Evolutionary conservation across 805 yeast genomes (phyloP).

Genomic region (Candida tammaniensis): DNA sequence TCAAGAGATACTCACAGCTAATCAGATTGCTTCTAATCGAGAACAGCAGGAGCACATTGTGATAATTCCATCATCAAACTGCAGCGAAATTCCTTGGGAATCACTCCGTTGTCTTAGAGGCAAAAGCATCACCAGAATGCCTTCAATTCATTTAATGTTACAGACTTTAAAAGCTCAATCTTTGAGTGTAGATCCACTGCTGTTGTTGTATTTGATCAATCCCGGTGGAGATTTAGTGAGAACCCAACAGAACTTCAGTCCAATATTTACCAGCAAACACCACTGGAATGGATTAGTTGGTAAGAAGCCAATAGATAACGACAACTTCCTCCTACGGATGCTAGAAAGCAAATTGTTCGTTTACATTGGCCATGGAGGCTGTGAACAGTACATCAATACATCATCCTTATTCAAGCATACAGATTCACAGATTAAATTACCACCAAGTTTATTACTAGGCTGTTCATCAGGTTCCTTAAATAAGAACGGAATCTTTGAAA

Average conservation of each 20-base stretch:
- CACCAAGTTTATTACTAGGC: conserved; percentile 74
- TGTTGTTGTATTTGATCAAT: conserved; percentile 56
- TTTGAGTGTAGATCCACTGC: background rate
- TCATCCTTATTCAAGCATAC: conserved; percentile 39
- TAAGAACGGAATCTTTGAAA: conserved; percentile 58
- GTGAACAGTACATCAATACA: conserved; percentile 74
- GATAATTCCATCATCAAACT: conserved; percentile 62
- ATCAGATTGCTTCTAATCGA: background rate
- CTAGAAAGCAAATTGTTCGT: conserved; percentile 48
- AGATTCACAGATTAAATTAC: conserved; percentile 39
- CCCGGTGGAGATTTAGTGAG: conserved; percentile 75
- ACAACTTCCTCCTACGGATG: conserved; percentile 45
- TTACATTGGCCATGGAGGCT: conserved; percentile 95
- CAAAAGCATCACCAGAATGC: conserved; percentile 69
- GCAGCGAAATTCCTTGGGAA: conserved; percentile 90
- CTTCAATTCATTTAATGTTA: conserved; percentile 50
- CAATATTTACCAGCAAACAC: conserved; percentile 12
- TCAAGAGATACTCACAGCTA: conserved; percentile 35
- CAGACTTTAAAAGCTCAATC: conserved; percentile 27
- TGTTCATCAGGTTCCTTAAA: conserved; percentile 82
- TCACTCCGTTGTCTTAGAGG: conserved; percentile 55
- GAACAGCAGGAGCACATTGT: conserved; percentile 53
- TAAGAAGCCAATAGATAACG: conserved; percentile 51
- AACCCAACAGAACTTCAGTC: conserved; percentile 55
- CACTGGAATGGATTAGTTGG: conserved; percentile 48